Evolutionary conservation across 2,329 filamentous ascomycete species (phyloP), one percentile per base, ranked within the genome.

Genomic region (Epichloe coenophiala): DNA sequence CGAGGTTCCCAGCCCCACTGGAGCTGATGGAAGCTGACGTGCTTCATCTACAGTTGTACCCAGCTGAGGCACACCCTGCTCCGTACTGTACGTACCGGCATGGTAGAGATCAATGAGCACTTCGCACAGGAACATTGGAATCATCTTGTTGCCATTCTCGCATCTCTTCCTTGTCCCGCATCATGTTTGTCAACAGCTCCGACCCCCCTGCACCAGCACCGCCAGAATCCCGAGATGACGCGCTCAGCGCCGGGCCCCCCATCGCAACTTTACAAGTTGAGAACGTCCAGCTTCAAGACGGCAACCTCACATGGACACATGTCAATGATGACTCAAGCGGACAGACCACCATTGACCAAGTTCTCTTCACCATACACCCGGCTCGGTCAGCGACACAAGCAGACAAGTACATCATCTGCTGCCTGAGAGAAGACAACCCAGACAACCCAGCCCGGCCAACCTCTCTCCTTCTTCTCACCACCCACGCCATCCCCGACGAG

Each of bases 401-500:
- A n/a, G 4, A 13, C 12, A 37, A 33, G 8, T 60, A 55, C 51
- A 51, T 69, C 21, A 59, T 76, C 5, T 64, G 68, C 55, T 63
- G 63, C 23, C 61, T 78, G 6, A 53, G 58, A 3, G 68, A 73
- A 4, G 61, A 60, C 21, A 55, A 8, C 27, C 27, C 27, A 27
- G 23, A 27, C 23, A 27, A 60, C 52, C 36, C 53, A 46, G 45
- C 57, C 19, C 50, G 53, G 1, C 63, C 62, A 1, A 68, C 60
- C 47, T 54, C 52, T 4, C 57, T 69, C 19, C 46, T 61, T 6
- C 53, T 66, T 40, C 59, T 67, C 43, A 55, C 59, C 5, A 53
- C 63, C 5, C 51, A 64, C 17, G 15, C 15, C 54, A 63, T 7
- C 57, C 75, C 2, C 68, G 71, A 0, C 21, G 59, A 66, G 15